Evolutionary conservation across 805 yeast species (phyloP), one percentile per base, ranked within the genome.

Genomic region (Candida coquimbonensis): DNA sequence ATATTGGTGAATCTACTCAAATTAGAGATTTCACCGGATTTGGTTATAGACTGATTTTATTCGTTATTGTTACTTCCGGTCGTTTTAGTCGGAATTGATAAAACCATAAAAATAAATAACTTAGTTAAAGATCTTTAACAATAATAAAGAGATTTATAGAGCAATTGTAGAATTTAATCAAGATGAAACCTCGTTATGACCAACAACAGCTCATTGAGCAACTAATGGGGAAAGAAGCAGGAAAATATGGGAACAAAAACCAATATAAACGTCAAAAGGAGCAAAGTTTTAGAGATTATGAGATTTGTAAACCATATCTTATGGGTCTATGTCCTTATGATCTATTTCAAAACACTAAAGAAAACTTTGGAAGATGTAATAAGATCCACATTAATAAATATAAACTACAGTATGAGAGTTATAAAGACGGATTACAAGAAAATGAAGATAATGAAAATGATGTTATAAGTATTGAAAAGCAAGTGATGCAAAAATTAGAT

Each of bases 291-390:
- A 64, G 66, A 33, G 82, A 80, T 44, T 72, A 78, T 13, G 69
- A 78, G 38, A 80, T 88, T 7, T 90, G 98, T 64, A 85, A 84
- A 60, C 71, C 85, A 17, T 90, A 81, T 60, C 62, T 90, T n/a
- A 87, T 87, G 14, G 96, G 93, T 0, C 75, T 77, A 9, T 90
- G 98, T 55, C 91, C 96, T 0, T 82, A 85, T 61, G 96, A 89
- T 51, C 62, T 89, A 40, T 86, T 90, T 57, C 73, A 73, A 12
- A 87, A 87, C 7, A 87, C 96, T 12, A 89, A 88, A 61, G 84
- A 83, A 57, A 87, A 84, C 58, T 64, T 86, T 51, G 96, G 96
- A 1, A 73, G 73, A 48, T 90, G 98, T 60, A 87, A 87, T 0
- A 75, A 74, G 53, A 64, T 82, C 17, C 97, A 90, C 62, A 61